Evolutionary conservation across 2,329 filamentous ascomycete species (phyloP).

Genomic region (Paramyrothecium roridum): DNA sequence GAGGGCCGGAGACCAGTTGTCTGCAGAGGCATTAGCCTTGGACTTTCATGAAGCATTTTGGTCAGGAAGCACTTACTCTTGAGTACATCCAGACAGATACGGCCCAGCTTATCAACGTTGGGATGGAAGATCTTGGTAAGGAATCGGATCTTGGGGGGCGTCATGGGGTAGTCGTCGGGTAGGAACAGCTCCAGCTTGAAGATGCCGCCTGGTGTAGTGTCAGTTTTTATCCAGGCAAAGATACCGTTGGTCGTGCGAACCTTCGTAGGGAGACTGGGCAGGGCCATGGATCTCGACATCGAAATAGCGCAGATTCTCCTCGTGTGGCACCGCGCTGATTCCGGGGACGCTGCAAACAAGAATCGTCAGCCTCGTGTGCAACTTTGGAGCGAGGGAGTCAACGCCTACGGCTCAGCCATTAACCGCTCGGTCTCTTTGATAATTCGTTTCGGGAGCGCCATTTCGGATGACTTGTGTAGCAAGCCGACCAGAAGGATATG

Average conservation of each 20-base stretch:
- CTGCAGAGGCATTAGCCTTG: conserved; percentile 41
- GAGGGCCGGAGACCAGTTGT: conserved; percentile 97
- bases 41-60: neutral
- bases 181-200: conserved; percentile 98
- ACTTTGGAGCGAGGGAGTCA: conserved; percentile 6
- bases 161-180: conserved; percentile 99
- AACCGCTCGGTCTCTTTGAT: conserved; percentile 98
- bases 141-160: conserved; percentile 96
- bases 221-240: conserved; percentile 2
- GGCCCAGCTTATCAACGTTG: conserved; percentile 95
- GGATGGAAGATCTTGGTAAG: conserved; percentile 99
- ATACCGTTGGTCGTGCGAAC: conserved; percentile 43
- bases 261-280: conserved; percentile 90
- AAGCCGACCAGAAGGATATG: neutral
- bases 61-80: conserved; percentile 68
- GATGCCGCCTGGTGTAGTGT: conserved; percentile 57
- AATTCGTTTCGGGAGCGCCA: conserved; percentile 92
- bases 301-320: conserved; percentile 97
- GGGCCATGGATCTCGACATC: conserved; percentile 96
- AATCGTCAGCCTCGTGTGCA: conserved; percentile 13
- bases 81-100: conserved; percentile 94
- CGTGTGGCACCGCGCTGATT: conserved; percentile 92
- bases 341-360: conserved; percentile 71
- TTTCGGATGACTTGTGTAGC: conserved; percentile 18
- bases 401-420: conserved; percentile 86